Conservation (phyloP, 169 alveolate genomes). For the Plasmodium fragile region DNA sequence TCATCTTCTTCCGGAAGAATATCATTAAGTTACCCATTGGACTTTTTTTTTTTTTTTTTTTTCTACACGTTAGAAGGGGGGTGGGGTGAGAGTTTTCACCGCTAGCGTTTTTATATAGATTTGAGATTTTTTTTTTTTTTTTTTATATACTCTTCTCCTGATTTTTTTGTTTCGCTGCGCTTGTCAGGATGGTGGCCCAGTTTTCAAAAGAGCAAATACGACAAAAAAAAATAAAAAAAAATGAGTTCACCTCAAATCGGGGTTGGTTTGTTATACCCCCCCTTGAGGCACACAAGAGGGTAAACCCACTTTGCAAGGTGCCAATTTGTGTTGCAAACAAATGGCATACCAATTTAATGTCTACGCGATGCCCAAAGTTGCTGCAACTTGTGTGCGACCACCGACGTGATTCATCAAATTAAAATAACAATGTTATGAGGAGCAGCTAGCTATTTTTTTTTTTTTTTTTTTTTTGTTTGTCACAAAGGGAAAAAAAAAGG, state of each 20-base stretch:
- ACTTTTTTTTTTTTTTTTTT: too few species aligned
- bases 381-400: background rate
- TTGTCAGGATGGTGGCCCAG: background rate
- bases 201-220: background rate
- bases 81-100: background rate
- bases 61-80: background rate
- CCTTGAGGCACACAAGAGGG: background rate
- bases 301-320: background rate
- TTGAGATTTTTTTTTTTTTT: too few species aligned
- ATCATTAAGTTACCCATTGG: constrained; percentile 63
- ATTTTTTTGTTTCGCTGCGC: background rate
- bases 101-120: background rate
- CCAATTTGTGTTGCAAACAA: background rate
- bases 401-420: background rate
- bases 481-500: background rate
- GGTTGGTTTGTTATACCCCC: background rate
- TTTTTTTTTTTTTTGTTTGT: too few species aligned
- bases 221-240: too few species aligned
- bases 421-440: background rate
- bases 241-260: background rate
- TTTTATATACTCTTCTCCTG: background rate
- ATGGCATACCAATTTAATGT: background rate
- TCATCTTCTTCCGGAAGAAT: constrained; percentile 1
- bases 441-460: background rate
- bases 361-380: background rate